These are phyloP conservation scores for Solanum bukasovii DNA, from an alignment of 257 asterid species.

Conservation along the genomic window DNA sequence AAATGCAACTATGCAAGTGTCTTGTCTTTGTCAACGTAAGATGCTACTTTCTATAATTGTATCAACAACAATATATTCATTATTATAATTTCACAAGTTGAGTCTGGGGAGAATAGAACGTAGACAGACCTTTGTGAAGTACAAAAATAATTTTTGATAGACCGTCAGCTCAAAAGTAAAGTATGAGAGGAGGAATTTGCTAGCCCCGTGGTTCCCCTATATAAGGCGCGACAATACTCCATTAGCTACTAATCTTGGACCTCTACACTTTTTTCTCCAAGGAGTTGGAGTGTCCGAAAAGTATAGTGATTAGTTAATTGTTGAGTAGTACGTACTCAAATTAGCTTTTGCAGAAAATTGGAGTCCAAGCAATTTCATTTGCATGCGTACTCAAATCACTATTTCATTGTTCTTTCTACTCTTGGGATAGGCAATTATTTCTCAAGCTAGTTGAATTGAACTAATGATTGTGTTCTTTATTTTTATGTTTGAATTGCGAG, in stretches of 20 bases:
- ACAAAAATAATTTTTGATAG: no score
- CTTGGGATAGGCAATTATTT: not conserved
- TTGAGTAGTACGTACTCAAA: not conserved
- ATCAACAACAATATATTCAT: not conserved
- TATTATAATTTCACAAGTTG: no score
- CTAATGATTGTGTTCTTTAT: not conserved
- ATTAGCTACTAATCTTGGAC: not conserved
- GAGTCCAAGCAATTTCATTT: not conserved
- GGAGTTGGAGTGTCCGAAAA: not conserved
- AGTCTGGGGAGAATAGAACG: no score
- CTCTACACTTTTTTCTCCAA: no score
- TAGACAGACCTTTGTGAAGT: no score
- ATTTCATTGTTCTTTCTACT: not conserved
- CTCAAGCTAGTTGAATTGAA: not conserved
- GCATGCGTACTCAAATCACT: not conserved
- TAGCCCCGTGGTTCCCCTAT: not conserved
- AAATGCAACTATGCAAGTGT: not conserved
- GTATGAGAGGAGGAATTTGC: not conserved
- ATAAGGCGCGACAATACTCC: not conserved
- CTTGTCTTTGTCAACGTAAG: not conserved
- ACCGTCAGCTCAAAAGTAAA: no score
- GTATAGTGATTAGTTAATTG: not conserved
- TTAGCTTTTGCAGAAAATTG: not conserved
- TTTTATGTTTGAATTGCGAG: not conserved
- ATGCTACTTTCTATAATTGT: not conserved